Evolutionary conservation across 441 rosid species (phyloP).

Genomic region (Gossypium schwendimanii): DNA sequence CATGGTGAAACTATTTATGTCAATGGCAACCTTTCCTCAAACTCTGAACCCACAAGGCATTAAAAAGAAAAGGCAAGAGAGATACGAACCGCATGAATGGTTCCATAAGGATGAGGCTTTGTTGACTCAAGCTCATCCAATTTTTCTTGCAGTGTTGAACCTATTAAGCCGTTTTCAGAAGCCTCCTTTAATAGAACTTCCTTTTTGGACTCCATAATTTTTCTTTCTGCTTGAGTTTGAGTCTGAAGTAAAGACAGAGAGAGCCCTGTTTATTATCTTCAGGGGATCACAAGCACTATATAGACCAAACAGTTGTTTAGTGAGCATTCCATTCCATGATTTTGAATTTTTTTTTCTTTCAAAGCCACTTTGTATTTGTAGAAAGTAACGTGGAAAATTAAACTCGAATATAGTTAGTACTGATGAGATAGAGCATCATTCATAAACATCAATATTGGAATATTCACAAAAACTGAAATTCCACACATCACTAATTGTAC

Average conservation of each 20-base stretch:
- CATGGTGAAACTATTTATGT: neutral
- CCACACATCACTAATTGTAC: neutral
- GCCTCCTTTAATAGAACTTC: slow-evolving; percentile 47
- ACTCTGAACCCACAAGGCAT: neutral
- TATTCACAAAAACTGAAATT: neutral
- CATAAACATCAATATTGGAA: neutral
- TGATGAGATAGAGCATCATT: neutral
- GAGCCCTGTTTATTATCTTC: neutral
- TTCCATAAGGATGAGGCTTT: slow-evolving; percentile 53
- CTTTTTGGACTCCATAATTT: slow-evolving; percentile 49
- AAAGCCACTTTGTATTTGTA: neutral
- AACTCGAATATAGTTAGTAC: neutral
- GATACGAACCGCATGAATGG: slow-evolving; percentile 49
- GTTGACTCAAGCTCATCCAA: slow-evolving; percentile 48
- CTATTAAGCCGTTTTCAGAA: slow-evolving; percentile 31
- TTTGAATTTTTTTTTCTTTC: neutral
- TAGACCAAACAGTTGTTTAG: neutral
- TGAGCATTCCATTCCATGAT: neutral
- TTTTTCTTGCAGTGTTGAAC: slow-evolving; percentile 33
- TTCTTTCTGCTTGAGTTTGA: slow-evolving; percentile 67
- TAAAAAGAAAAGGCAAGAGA: slow-evolving; percentile 8
- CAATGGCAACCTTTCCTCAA: neutral
- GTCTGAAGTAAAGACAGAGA: slow-evolving; percentile 33
- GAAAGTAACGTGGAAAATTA: neutral
- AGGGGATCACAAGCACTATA: neutral